phyloP scores from a whole-genome alignment of 2,329 filamentous ascomycete species.

The Didymella exigua region DNA sequence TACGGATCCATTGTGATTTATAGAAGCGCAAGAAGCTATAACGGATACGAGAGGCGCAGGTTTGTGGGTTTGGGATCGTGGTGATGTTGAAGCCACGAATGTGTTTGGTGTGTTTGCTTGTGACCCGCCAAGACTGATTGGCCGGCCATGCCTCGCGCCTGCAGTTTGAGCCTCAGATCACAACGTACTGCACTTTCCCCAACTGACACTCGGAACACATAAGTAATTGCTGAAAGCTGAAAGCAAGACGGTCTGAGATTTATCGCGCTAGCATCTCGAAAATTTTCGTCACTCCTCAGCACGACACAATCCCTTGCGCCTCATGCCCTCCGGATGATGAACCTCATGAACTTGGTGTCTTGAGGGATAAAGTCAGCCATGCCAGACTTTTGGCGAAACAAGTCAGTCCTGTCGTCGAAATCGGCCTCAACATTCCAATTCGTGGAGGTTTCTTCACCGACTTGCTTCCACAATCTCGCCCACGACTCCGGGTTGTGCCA shows the following conservation, averaged over 20 bases:
- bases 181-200: neutral
- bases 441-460: constrained; percentile 46
- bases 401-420: constrained; percentile 29
- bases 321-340: constrained; percentile 27
- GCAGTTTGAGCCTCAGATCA: neutral
- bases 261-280: neutral
- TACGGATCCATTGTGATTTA: constrained; percentile 59
- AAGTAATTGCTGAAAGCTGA: neutral
- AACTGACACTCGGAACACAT: neutral
- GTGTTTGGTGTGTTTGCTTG: constrained; percentile 40
- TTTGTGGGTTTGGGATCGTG: constrained; percentile 13
- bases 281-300: too few relatives aligned
- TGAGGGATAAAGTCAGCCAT: constrained; percentile 28
- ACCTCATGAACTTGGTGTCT: constrained; percentile 35
- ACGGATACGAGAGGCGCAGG: neutral
- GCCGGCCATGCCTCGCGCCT: neutral
- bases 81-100: constrained; percentile 41
- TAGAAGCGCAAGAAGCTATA: constrained; percentile 1
- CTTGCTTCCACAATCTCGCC: constrained; percentile 47
- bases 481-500: constrained; percentile 49
- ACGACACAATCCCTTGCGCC: too few relatives aligned
- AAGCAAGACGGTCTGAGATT: neutral
- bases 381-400: constrained; percentile 22
- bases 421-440: constrained; percentile 44
- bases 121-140: constrained; percentile 32